A percentile compares a stretch with the other conserved stretches of the same genome.
phyloP scores from a whole-genome alignment of 2,329 filamentous ascomycete species.

The Pseudocercospora macadamiae region DNA sequence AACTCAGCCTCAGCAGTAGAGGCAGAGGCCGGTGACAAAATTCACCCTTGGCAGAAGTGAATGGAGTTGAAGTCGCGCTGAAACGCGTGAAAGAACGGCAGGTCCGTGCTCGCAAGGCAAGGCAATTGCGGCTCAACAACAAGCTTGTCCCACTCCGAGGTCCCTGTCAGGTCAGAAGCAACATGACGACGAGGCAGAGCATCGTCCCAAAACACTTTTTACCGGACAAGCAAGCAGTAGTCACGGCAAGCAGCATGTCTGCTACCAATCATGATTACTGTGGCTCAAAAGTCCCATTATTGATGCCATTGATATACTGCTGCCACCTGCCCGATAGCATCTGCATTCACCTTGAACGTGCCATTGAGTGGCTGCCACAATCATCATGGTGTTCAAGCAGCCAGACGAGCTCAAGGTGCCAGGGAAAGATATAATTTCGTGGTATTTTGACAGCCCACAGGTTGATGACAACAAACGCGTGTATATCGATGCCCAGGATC shows the following conservation, averaged over 20 bases:
- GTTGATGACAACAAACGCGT: slow-evolving; percentile 54
- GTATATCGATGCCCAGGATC: slow-evolving; percentile 50
- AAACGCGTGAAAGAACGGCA: not conserved
- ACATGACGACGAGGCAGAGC: not conserved
- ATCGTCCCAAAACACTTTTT: not conserved
- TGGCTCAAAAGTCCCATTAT: not conserved
- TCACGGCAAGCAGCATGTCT: not conserved
- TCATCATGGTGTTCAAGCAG: slow-evolving; percentile 25
- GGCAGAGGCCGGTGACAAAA: too few relatives aligned
- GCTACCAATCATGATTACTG: not conserved
- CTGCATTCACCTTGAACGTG: too few relatives aligned
- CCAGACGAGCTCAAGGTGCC: slow-evolving; percentile 41
- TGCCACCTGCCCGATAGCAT: too few relatives aligned
- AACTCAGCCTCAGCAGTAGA: too few relatives aligned
- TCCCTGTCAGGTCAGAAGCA: not conserved
- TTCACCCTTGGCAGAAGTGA: too few relatives aligned
- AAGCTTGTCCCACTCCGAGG: not conserved
- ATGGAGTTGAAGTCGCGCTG: not conserved
- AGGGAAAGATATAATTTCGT: slow-evolving; percentile 55
- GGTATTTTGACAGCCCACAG: slow-evolving; percentile 52
- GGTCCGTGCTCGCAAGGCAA: not conserved
- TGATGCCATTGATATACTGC: not conserved
- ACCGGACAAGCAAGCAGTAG: not conserved
- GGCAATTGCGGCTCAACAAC: not conserved
- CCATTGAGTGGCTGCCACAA: not conserved